phyloP scores from a whole-genome alignment of 495 filamentous ascomycete species.

The Cercophora newfieldiana region DNA sequence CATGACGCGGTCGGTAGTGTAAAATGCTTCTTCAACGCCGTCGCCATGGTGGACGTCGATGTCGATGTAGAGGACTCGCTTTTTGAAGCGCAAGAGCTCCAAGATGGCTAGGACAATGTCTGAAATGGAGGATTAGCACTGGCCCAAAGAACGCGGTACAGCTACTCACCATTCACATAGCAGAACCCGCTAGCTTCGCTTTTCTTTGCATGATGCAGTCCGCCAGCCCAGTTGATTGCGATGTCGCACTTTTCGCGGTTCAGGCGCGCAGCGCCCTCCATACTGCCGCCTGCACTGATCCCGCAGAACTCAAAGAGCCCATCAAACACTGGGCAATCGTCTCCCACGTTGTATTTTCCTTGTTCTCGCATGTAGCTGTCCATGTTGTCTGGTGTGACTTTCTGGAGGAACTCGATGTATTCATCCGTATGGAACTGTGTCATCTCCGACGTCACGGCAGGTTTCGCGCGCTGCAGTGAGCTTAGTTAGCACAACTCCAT shows the following conservation, averaged over 20 bases:
- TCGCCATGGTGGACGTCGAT: slow-evolving; percentile 99
- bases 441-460: slow-evolving; percentile 94
- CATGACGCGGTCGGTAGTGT: slow-evolving; percentile 92
- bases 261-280: slow-evolving; percentile 92
- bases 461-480: slow-evolving; percentile 79
- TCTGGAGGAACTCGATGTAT: slow-evolving; percentile 96
- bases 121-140: slow-evolving; percentile 31
- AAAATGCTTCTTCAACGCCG: slow-evolving; percentile 96
- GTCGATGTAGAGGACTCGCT: slow-evolving; percentile 94
- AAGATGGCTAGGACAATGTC: slow-evolving; percentile 96
- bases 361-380: slow-evolving; percentile 90
- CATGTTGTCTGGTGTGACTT: slow-evolving; percentile 99
- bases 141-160: not conserved
- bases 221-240: slow-evolving; percentile 98
- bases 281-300: slow-evolving; percentile 94
- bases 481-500: not conserved
- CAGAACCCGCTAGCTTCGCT: slow-evolving; percentile 93
- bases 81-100: slow-evolving; percentile 81
- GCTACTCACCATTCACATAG: slow-evolving; percentile 83
- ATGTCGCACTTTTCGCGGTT: slow-evolving; percentile 96
- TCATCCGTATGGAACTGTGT: slow-evolving; percentile 99
- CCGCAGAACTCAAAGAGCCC: slow-evolving; percentile 98
- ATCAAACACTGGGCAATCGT: slow-evolving; percentile 97
- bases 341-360: slow-evolving; percentile 94
- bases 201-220: slow-evolving; percentile 96